Conservation (phyloP, 2,329 filamentous ascomycete genomes). For the Xylaria sp. region DNA sequence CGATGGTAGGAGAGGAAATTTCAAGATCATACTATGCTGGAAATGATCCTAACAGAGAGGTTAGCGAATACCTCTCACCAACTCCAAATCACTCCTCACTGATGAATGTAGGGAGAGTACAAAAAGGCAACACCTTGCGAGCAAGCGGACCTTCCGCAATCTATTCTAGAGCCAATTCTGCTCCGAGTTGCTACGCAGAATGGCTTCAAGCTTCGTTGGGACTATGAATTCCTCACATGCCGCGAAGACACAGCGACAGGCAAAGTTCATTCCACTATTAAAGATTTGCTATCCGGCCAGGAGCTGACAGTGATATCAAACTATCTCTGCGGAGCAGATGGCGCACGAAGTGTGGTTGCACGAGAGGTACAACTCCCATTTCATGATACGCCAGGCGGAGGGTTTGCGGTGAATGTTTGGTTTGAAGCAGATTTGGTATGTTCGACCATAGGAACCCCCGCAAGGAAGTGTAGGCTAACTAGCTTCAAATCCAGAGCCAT, state of each 20-base stretch:
- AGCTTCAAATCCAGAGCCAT: slow-evolving; percentile 15
- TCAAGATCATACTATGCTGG: slow-evolving; percentile 33
- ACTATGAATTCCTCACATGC: slow-evolving; percentile 31
- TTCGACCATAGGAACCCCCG: not conserved
- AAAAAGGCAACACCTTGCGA: slow-evolving; percentile 28
- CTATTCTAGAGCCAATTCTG: slow-evolving; percentile 32
- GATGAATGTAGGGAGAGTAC: slow-evolving; percentile 32
- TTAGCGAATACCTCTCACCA: not conserved
- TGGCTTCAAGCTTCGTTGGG: slow-evolving; percentile 35
- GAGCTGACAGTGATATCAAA: slow-evolving; percentile 27
- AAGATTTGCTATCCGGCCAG: slow-evolving; percentile 27
- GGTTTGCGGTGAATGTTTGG: slow-evolving; percentile 33
- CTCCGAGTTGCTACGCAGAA: slow-evolving; percentile 33
- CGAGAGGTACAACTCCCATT: slow-evolving; percentile 32
- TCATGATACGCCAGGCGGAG: slow-evolving; percentile 20
- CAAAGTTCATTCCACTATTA: slow-evolving; percentile 30
- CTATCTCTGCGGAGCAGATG: slow-evolving; percentile 34
- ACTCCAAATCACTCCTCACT: not conserved
- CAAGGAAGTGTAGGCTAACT: slow-evolving; percentile 6
- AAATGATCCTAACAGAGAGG: slow-evolving; percentile 26
- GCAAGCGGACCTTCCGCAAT: slow-evolving; percentile 34
- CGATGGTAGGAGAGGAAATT: slow-evolving; percentile 32
- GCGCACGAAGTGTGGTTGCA: slow-evolving; percentile 32
- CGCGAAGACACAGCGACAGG: slow-evolving; percentile 21
- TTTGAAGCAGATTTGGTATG: slow-evolving; percentile 34